phyloP scores from a whole-genome alignment of 2,329 filamentous ascomycete species.

The Exophiala viscosa region DNA sequence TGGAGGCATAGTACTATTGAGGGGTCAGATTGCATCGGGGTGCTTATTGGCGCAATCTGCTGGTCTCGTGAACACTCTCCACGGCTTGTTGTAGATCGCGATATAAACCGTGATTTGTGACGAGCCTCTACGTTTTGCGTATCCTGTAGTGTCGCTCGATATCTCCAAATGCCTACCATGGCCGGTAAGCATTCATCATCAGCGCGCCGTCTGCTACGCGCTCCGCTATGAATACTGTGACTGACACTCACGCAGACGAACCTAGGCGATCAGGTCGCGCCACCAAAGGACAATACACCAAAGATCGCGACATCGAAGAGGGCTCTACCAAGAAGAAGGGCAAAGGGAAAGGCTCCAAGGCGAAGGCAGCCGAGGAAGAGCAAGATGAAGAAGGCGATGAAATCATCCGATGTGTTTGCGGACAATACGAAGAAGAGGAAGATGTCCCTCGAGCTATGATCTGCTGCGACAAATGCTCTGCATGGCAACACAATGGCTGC shows the following conservation, averaged over 20 bases:
- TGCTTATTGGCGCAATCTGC: conserved; percentile 8
- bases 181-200: conserved; percentile 56
- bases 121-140: conserved; percentile 12
- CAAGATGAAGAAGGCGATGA: conserved; percentile 58
- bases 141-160: conserved; percentile 15
- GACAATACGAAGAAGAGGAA: conserved; percentile 78
- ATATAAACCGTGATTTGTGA: conserved; percentile 24
- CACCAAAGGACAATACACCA: conserved; percentile 93
- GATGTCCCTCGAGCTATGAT: conserved; percentile 91
- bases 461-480: conserved; percentile 84
- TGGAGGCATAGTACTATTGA: conserved; percentile 11
- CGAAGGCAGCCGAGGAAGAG: conserved; percentile 47
- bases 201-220: conserved; percentile 1
- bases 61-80: conserved; percentile 20
- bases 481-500: conserved; percentile 97
- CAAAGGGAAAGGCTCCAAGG: conserved; percentile 43
- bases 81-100: conserved; percentile 26
- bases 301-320: conserved; percentile 74
- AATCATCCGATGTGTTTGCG: conserved; percentile 89
- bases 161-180: conserved; percentile 43
- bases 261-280: conserved; percentile 90
- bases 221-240: conserved; percentile 1
- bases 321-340: conserved; percentile 46
- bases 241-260: conserved; percentile 56
- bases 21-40: conserved; percentile 1